Conservation (phyloP, 108 stramenopile genomes). For the Skeletonema grethae region DNA sequence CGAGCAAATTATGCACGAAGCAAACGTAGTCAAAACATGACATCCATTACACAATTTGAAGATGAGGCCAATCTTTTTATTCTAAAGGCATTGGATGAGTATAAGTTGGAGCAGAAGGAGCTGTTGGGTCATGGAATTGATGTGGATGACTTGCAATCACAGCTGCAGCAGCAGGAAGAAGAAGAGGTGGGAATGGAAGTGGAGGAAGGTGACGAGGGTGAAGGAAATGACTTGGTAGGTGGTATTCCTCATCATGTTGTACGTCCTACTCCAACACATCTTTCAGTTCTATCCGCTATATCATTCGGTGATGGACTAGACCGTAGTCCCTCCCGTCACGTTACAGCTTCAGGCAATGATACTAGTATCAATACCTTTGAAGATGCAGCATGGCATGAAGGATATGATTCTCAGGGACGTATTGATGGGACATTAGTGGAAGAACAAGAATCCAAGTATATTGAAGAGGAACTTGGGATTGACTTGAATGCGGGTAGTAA, state of each 20-base stretch:
- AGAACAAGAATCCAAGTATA: conserved; percentile 23
- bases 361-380: conserved; percentile 21
- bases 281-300: neutral
- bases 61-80: conserved; percentile 42
- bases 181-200: neutral
- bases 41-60: conserved; percentile 26
- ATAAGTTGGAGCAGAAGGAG: conserved; percentile 6
- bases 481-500: neutral
- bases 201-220: conserved; percentile 2
- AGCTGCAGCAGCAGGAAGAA: neutral
- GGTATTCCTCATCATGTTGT: neutral
- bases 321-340: neutral
- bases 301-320: neutral
- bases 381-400: conserved; percentile 37
- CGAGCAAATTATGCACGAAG: neutral
- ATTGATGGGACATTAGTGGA: conserved; percentile 40
- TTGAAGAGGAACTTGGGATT: conserved; percentile 20
- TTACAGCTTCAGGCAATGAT: neutral
- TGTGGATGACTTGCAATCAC: neutral
- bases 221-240: neutral
- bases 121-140: neutral
- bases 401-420: conserved; percentile 37
- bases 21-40: neutral
- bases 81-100: conserved; percentile 18
- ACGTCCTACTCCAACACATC: conserved; percentile 6